Evolutionary conservation across 176 grass and related monocot genomes (phyloP).

Genomic region (Microstegium vimineum): DNA sequence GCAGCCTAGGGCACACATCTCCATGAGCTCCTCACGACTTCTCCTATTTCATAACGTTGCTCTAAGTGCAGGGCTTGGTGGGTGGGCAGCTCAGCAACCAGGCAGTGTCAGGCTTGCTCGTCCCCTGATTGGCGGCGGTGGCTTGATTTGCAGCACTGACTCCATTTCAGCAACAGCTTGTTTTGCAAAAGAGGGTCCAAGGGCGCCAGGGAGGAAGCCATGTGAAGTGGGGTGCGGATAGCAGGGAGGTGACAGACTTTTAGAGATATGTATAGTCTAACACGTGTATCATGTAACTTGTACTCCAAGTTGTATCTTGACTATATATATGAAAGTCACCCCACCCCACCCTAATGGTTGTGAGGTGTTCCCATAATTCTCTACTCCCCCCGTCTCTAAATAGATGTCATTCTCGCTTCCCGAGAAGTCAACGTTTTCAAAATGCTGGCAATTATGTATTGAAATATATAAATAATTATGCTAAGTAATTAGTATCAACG

Average conservation of each 20-base stretch:
- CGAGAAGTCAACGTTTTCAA: no score
- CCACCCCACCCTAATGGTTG: neutral
- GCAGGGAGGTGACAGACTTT: neutral
- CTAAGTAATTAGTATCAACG: no score
- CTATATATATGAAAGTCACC: neutral
- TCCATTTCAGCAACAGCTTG: neutral
- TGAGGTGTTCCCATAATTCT: neutral
- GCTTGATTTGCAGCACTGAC: neutral
- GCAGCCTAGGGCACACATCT: neutral
- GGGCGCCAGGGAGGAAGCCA: no score
- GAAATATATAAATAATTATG: no score
- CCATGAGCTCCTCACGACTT: neutral
- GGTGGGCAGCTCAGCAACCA: neutral
- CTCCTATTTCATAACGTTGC: neutral
- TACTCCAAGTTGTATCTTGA: neutral
- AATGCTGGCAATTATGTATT: no score
- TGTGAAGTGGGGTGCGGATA: neutral
- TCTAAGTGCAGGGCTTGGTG: neutral
- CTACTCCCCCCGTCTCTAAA: no score
- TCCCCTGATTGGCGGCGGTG: neutral
- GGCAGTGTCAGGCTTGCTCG: neutral
- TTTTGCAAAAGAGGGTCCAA: neutral
- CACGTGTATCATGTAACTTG: no score
- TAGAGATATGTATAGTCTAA: neutral
- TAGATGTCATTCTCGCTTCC: no score